Evolutionary conservation across 2,329 filamentous ascomycete species (phyloP).

Genomic region (Leptographium flavum): DNA sequence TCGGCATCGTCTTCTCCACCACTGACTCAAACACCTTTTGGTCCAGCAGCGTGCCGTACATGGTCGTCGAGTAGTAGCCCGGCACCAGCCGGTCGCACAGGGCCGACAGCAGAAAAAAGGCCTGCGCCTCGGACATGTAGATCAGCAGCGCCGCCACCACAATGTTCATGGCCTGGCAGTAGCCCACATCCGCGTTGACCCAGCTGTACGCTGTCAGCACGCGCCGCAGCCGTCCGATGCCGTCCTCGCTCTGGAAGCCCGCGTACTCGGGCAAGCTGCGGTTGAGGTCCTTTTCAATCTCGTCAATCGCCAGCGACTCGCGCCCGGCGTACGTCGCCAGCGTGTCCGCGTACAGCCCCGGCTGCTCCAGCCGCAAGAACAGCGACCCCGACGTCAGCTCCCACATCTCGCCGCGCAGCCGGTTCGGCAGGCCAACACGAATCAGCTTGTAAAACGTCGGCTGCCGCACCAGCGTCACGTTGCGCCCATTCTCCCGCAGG

Average conservation of each 20-base stretch:
- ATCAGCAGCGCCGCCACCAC: constrained; percentile 95
- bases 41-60: constrained; percentile 95
- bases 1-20: constrained; percentile 98
- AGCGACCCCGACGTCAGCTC: constrained; percentile 86
- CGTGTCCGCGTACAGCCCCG: constrained; percentile 71
- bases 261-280: constrained; percentile 93
- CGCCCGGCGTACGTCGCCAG: constrained; percentile 69
- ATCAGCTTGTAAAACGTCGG: constrained; percentile 97
- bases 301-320: constrained; percentile 90
- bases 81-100: constrained; percentile 87
- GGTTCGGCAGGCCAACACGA: constrained; percentile 84
- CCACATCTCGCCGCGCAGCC: constrained; percentile 88
- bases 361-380: constrained; percentile 75
- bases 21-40: constrained; percentile 95
- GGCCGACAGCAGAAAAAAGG: constrained; percentile 84
- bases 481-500: constrained; percentile 85
- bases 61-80: constrained; percentile 96
- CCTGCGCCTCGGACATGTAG: constrained; percentile 94
- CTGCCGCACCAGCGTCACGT: constrained; percentile 81
- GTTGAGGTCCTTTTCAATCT: constrained; percentile 98
- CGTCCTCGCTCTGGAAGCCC: constrained; percentile 91
- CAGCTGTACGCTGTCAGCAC: constrained; percentile 96
- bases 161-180: constrained; percentile 99
- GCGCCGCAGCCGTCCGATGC: constrained; percentile 75
- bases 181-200: constrained; percentile 89